Evolutionary conservation across 2,329 filamentous ascomycete genomes (phyloP).

Genomic region (Pseudopyricularia cyperi): DNA sequence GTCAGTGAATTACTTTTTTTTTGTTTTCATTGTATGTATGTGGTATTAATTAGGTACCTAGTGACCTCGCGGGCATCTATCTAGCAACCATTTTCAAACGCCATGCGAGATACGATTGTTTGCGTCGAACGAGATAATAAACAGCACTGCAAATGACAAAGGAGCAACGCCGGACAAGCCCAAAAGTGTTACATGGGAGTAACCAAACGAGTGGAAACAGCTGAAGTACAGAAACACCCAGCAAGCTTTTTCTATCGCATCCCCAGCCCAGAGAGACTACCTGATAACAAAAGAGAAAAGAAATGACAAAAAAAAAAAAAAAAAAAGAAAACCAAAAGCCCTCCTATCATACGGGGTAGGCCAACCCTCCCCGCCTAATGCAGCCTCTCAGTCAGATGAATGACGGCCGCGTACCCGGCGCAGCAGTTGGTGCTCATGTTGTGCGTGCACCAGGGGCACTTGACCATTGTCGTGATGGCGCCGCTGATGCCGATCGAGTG

Average conservation of each 20-base stretch:
- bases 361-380: constrained; percentile 19
- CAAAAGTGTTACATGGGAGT: not conserved
- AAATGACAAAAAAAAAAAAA: not conserved
- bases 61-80: not conserved
- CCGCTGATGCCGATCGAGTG: constrained; percentile 38
- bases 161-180: not conserved
- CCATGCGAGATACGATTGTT: not conserved
- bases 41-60: not conserved
- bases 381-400: constrained; percentile 52
- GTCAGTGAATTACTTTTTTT: no score
- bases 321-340: not conserved
- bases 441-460: constrained; percentile 61
- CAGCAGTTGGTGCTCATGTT: constrained; percentile 58
- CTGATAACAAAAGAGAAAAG: not conserved
- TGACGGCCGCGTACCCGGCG: constrained; percentile 52
- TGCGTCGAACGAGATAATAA: no score
- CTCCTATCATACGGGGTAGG: not conserved
- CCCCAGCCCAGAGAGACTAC: not conserved
- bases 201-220: not conserved
- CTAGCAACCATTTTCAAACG: not conserved
- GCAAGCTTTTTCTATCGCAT: not conserved
- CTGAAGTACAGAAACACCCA: not conserved
- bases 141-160: no score
- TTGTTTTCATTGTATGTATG: no score
- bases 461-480: constrained; percentile 46